A percentile compares a stretch with the other conserved stretches of the same genome.
Conservation (phyloP, 305 asterid species). For the Fraxinus greggii region DNA sequence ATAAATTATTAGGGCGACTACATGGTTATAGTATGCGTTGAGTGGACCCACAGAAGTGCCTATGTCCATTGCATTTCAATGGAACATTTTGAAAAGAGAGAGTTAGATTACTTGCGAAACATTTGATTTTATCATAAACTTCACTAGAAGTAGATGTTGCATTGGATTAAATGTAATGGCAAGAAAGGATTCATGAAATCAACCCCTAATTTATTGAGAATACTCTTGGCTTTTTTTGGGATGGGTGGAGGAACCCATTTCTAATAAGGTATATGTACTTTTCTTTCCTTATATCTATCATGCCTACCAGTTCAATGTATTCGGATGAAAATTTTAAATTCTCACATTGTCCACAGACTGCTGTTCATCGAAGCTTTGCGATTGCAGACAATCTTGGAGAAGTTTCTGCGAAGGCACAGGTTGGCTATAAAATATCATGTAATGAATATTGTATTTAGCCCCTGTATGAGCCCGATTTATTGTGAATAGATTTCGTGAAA, state of each 20-base stretch:
- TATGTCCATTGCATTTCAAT: neutral
- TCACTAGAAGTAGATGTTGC: neutral
- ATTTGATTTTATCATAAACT: neutral
- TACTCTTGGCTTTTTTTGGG: neutral
- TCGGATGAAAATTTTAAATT: conserved; percentile 20
- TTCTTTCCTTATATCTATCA: conserved; percentile 6
- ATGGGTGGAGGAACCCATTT: neutral
- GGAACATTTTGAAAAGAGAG: neutral
- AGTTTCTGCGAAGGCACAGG: conserved; percentile 94
- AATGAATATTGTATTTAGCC: neutral
- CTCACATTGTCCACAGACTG: conserved; percentile 49
- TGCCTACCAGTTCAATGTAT: conserved; percentile 11
- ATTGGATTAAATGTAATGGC: neutral
- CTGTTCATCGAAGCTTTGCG: conserved; percentile 95
- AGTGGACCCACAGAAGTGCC: neutral
- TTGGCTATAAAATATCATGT: conserved; percentile 14
- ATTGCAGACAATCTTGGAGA: conserved; percentile 85
- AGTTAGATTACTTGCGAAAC: neutral
- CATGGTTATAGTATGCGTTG: neutral
- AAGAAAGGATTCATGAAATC: neutral
- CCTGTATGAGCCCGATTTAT: neutral
- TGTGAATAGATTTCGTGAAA: neutral
- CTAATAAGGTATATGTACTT: neutral
- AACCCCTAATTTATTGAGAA: neutral
- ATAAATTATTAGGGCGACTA: neutral